Conservation (phyloP, 371 early-diverging fungal species). For the Mortierella polycephala region DNA sequence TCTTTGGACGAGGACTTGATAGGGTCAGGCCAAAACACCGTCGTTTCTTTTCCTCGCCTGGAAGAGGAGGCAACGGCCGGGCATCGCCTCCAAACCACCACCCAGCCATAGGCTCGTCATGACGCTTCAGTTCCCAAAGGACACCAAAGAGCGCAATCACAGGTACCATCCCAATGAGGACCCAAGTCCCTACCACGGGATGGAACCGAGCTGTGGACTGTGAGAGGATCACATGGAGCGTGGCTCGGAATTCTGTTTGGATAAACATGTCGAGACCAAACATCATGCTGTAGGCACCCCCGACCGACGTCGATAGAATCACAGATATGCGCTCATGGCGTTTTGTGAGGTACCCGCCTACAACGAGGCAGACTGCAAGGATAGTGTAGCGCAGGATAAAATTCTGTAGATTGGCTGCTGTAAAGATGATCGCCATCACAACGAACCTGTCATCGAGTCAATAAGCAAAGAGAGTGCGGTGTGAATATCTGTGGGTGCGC, state of each 20-base stretch:
- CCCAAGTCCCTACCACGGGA: conserved; percentile 8
- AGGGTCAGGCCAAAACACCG: conserved; percentile 9
- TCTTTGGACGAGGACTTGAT: not conserved
- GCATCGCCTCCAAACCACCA: conserved; percentile 19
- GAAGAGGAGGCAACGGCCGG: not conserved
- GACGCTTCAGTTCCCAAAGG: conserved; percentile 10
- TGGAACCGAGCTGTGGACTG: conserved; percentile 14
- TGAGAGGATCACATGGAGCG: conserved; percentile 13
- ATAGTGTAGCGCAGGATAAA: conserved; percentile 15
- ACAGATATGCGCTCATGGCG: conserved; percentile 13
- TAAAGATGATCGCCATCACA: conserved; percentile 11
- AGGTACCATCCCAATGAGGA: conserved; percentile 12
- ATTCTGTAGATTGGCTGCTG: conserved; percentile 9
- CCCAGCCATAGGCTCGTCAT: conserved; percentile 10
- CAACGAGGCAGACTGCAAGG: conserved; percentile 5
- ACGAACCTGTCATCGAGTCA: too few relatives aligned
- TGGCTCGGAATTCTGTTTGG: conserved; percentile 56
- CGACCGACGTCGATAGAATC: conserved; percentile 50
- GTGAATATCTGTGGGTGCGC: too few relatives aligned
- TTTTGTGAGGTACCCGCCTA: conserved; percentile 7
- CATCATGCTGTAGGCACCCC: conserved; percentile 63
- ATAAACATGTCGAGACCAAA: conserved; percentile 62
- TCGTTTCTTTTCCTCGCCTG: conserved; percentile 10
- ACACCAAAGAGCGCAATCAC: conserved; percentile 11
- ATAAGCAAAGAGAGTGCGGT: too few relatives aligned